Percentiles rank a stretch among this genome's conserved stretches.
These are phyloP conservation scores for Solanum bukasovii DNA, from an alignment of 257 asterid genomes.

Conservation along the genomic window DNA sequence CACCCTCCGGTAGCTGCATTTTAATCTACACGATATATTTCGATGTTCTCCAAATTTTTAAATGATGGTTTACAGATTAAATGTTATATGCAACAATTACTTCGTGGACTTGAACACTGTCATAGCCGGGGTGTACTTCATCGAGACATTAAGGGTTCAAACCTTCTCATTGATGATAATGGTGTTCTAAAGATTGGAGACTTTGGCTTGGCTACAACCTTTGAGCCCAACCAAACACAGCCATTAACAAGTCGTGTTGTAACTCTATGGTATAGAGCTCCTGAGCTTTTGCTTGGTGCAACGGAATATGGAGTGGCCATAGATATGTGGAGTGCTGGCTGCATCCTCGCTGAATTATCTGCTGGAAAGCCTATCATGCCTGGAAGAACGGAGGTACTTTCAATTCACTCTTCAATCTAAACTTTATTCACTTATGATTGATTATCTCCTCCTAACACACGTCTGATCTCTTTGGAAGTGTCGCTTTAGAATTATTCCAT, in stretches of 20 bases:
- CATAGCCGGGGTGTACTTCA: slow-evolving; percentile 80
- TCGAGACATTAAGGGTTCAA: slow-evolving; percentile 88
- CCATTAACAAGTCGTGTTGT: slow-evolving; percentile 87
- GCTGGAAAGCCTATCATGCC: slow-evolving; percentile 91
- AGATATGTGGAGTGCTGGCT: slow-evolving; percentile 89
- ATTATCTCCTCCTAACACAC: background rate
- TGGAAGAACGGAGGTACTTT: slow-evolving; percentile 85
- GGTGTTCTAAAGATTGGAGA: slow-evolving; percentile 75
- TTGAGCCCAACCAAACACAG: slow-evolving; percentile 45
- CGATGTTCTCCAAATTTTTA: background rate
- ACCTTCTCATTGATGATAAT: slow-evolving; percentile 58
- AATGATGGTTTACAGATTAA: slow-evolving; percentile 34
- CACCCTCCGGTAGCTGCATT: background rate
- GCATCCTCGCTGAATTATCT: slow-evolving; percentile 83
- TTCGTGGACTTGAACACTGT: slow-evolving; percentile 77
- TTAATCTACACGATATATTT: background rate
- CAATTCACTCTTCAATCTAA: background rate
- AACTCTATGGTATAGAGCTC: slow-evolving; percentile 94
- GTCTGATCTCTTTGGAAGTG: background rate
- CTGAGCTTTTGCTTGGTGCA: slow-evolving; percentile 84
- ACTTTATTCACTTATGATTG: background rate
- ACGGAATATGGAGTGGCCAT: slow-evolving; percentile 72
- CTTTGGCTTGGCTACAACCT: slow-evolving; percentile 66
- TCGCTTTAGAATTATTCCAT: background rate
- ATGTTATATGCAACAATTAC: slow-evolving; percentile 71